phyloP scores from a whole-genome alignment of 2,329 filamentous ascomycete species.

The Colletotrichum cereale region DNA sequence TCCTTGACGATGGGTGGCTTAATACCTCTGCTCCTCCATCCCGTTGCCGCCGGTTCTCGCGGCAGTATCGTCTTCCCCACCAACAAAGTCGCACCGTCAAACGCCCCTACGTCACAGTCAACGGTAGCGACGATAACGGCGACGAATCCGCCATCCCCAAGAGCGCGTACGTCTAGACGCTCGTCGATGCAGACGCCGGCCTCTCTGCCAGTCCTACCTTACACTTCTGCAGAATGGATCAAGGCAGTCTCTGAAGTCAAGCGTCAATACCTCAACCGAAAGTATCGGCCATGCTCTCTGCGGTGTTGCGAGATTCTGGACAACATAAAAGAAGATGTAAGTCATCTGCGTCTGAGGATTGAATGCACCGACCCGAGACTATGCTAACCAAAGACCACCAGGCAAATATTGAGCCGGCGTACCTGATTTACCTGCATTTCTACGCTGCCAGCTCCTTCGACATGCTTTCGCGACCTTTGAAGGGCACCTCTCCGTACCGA shows the following conservation, averaged over 20 bases:
- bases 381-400: slow-evolving; percentile 40
- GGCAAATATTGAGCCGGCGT: slow-evolving; percentile 62
- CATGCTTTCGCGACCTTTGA: slow-evolving; percentile 64
- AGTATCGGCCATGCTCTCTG: slow-evolving; percentile 66
- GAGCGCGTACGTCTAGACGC: slow-evolving; percentile 43
- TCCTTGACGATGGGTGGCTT: slow-evolving; percentile 47
- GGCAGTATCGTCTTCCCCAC: slow-evolving; percentile 41
- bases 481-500: slow-evolving; percentile 60
- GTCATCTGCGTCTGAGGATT: slow-evolving; percentile 40
- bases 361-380: neutral
- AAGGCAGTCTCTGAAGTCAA: slow-evolving; percentile 65
- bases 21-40: slow-evolving; percentile 49
- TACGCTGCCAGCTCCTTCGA: slow-evolving; percentile 72
- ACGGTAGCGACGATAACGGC: slow-evolving; percentile 47
- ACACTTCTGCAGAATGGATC: slow-evolving; percentile 64
- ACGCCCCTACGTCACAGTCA: slow-evolving; percentile 23
- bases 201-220: slow-evolving; percentile 52
- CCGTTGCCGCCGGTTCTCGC: slow-evolving; percentile 40
- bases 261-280: slow-evolving; percentile 62
- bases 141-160: slow-evolving; percentile 39
- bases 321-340: slow-evolving; percentile 59
- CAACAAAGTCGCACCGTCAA: slow-evolving; percentile 27
- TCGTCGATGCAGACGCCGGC: slow-evolving; percentile 43
- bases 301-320: slow-evolving; percentile 67
- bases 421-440: slow-evolving; percentile 71